Percentiles rank a stretch among this genome's conserved stretches.
Conservation (phyloP, 352 stramenopile species). For the Phytophthora pistaciae region DNA sequence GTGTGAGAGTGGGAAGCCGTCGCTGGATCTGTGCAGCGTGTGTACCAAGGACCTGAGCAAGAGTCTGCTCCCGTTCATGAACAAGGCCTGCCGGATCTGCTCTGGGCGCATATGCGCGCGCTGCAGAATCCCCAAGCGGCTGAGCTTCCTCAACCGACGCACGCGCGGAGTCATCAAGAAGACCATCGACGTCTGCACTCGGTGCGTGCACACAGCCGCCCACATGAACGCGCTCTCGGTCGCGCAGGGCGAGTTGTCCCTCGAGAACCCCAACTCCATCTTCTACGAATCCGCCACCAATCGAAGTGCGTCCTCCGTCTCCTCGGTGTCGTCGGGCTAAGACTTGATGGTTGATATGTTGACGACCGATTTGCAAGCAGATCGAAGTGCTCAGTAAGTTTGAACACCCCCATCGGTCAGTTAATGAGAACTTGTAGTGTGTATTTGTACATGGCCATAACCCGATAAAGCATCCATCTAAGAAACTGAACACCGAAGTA, state of each 20-base stretch:
- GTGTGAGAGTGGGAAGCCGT: conserved; percentile 34
- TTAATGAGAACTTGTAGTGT: background rate
- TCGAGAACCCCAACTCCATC: conserved; percentile 41
- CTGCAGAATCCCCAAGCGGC: conserved; percentile 42
- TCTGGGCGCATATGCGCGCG: conserved; percentile 38
- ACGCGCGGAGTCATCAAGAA: conserved; percentile 46
- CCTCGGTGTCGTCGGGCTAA: conserved; percentile 26
- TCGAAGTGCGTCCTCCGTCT: conserved; percentile 31
- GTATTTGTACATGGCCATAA: conserved; percentile 15
- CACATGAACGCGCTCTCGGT: conserved; percentile 42
- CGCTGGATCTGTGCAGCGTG: conserved; percentile 38
- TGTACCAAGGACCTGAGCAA: conserved; percentile 51
- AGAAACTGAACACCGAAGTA: no score
- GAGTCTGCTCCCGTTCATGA: conserved; percentile 45
- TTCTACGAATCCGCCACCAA: conserved; percentile 39
- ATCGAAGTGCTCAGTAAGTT: conserved; percentile 6
- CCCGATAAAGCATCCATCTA: conserved; percentile 14
- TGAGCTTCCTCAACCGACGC: conserved; percentile 47
- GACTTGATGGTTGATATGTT: background rate
- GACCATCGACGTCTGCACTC: conserved; percentile 44
- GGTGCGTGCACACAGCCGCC: conserved; percentile 40
- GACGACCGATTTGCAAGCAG: background rate
- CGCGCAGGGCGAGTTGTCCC: conserved; percentile 36
- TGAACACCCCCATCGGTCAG: background rate
- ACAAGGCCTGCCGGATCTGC: conserved; percentile 50